These are phyloP conservation scores for Lactifluus hygrophoroides DNA, from an alignment of 768 basidiomycete genomes.

Conservation along the genomic window DNA sequence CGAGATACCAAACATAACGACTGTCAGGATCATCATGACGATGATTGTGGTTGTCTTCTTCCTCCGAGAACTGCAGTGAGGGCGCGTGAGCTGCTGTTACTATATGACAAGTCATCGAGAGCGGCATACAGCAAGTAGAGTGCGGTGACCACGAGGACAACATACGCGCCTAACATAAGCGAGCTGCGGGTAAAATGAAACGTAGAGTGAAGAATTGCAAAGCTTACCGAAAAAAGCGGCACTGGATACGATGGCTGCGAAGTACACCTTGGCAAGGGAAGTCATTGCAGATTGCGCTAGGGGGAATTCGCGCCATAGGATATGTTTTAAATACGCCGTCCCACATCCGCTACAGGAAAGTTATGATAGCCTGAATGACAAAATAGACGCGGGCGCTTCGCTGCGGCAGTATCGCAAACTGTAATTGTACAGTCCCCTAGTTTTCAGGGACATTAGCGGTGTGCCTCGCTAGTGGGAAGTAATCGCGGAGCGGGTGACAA, in stretches of 20 bases:
- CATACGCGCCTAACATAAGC: constrained; percentile 4
- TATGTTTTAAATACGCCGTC: neutral
- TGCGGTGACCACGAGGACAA: neutral
- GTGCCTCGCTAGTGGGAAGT: neutral
- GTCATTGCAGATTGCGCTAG: neutral
- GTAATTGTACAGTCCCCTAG: neutral
- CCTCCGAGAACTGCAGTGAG: neutral
- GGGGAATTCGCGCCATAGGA: too few species aligned
- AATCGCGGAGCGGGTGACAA: neutral
- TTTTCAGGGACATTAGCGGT: neutral
- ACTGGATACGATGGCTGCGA: neutral
- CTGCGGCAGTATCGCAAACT: neutral
- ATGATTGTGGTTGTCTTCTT: neutral
- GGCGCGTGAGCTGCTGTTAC: neutral
- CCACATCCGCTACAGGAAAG: neutral
- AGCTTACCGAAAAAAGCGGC: constrained; percentile 6
- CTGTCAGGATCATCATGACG: constrained; percentile 6
- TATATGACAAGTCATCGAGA: neutral
- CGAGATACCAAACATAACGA: constrained; percentile 12
- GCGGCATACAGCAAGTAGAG: constrained; percentile 12
- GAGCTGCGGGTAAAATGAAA: neutral
- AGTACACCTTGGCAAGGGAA: neutral
- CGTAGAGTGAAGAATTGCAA: neutral
- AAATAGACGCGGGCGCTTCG: neutral
- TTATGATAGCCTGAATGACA: neutral